Base-by-base conservation (phyloP, 1,139 yeast species). In the Candida sp. region DNA sequence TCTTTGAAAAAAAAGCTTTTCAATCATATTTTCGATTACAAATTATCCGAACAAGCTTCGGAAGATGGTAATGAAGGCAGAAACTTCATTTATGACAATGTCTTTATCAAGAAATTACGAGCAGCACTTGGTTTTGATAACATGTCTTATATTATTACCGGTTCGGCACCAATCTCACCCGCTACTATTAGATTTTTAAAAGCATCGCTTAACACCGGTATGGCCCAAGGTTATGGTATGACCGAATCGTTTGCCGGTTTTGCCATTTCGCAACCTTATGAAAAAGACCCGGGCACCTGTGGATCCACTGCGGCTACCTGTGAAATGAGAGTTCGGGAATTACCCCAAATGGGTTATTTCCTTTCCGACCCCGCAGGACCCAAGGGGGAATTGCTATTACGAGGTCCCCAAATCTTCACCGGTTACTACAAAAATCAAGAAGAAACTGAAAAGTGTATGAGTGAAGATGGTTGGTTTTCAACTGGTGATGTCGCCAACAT, bases 391-490 rank as follows among this genome's bases (percentile, higher is more conserved):
- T 56, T 72, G 39, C 56, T 67, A 43, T 53, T 72, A 33, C 59
- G 75, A 46, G 73, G 76, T 6, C 64, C 66, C 21, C 76, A 72
- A 50, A 64, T 68, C 36, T 70, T 70, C 48, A 43, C 45, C 19
- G 63, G 61, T 34, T 72, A 72, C 46, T 72, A 54, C 53, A 69
- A 68, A 50, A 63, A 70, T 49, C 64, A 64, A 1, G 72, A 65
- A 48, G 74, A 69, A 51, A 69, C 75, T 4, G 58, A 48, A 2
- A 66, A 67, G 48, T 64, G 80, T 2, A 57, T 82, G 40, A 86
- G 81, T 52, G 62, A 68, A 35, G 84, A 84, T 22, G 91, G 75
- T 12, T 71, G 76, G 75, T 64, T 68, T 48, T 52, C 53, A 35
- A 66, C 75, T 22, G 76, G 77, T 15, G 77, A 71, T 51, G 61